Evolutionary conservation across 2,329 filamentous ascomycete genomes (phyloP).

Genomic region (Botryotinia globosa): DNA sequence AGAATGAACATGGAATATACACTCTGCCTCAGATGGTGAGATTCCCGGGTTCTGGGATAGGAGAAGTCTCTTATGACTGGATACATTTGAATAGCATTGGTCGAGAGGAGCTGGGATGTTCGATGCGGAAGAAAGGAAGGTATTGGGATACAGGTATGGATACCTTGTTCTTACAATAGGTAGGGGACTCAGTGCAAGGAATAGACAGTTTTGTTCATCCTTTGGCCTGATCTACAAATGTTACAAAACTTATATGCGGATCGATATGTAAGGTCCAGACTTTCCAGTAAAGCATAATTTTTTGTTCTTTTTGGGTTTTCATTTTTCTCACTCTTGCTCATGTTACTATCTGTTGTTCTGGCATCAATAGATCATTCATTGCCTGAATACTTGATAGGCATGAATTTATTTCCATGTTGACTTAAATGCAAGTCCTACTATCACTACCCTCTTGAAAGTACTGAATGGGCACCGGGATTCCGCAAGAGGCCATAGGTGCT

Average conservation of each 20-base stretch:
- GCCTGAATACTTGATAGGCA: neutral
- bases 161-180: neutral
- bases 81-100: neutral
- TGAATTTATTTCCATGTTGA: neutral
- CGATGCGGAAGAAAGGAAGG: neutral
- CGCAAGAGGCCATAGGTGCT: constrained; percentile 30
- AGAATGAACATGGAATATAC: neutral
- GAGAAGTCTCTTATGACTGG: neutral
- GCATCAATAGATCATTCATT: neutral
- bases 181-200: neutral
- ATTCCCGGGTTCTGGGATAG: neutral
- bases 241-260: constrained; percentile 15
- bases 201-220: neutral
- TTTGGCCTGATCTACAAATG: neutral
- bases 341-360: neutral
- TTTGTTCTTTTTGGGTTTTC: neutral
- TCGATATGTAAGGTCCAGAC: constrained; percentile 17
- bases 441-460: neutral
- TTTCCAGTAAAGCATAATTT: constrained; percentile 3
- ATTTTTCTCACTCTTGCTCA: neutral
- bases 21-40: neutral
- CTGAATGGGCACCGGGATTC: constrained; percentile 26
- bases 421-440: constrained; percentile 7
- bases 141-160: neutral
- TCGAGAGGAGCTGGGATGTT: neutral